Percentiles rank a stretch among this genome's conserved stretches.
Evolutionary conservation across 2,329 filamentous ascomycete genomes (phyloP).

Genomic region (Xylaria sp.): DNA sequence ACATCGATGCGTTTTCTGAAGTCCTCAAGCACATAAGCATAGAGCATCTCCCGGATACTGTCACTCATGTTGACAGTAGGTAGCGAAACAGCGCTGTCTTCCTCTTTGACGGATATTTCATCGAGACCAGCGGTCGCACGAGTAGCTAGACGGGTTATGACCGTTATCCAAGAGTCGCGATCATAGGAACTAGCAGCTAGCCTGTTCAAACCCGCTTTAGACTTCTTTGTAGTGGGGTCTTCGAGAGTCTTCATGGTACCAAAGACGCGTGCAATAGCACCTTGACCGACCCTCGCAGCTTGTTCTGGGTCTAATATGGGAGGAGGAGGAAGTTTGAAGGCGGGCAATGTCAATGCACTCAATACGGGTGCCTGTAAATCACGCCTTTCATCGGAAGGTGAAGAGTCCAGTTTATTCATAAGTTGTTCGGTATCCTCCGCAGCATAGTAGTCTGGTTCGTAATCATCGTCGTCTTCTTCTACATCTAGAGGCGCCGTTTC

Average conservation of each 20-base stretch:
- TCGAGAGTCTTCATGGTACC: conserved; percentile 80
- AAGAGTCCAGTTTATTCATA: conserved; percentile 78
- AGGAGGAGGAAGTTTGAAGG: conserved; percentile 83
- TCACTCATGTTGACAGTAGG: conserved; percentile 62
- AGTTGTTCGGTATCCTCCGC: conserved; percentile 83
- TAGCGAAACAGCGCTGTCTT: conserved; percentile 57
- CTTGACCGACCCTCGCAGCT: conserved; percentile 77
- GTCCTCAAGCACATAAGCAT: conserved; percentile 88
- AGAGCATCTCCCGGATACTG: conserved; percentile 82
- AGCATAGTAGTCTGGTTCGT: conserved; percentile 86
- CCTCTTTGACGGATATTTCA: conserved; percentile 65
- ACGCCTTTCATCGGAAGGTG: conserved; percentile 65
- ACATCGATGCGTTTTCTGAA: conserved; percentile 90
- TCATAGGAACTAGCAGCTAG: conserved; percentile 87
- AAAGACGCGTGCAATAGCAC: conserved; percentile 81
- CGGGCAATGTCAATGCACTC: conserved; percentile 72
- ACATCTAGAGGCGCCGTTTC: conserved; percentile 72
- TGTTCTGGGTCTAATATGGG: conserved; percentile 77
- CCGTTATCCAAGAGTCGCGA: conserved; percentile 89
- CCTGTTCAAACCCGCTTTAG: conserved; percentile 80
- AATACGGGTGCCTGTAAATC: conserved; percentile 59
- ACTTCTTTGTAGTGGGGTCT: conserved; percentile 69
- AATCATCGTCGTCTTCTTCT: conserved; percentile 88
- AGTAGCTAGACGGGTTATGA: conserved; percentile 86
- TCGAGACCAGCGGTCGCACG: conserved; percentile 79